Evolutionary conservation across 2,329 filamentous ascomycete species (phyloP), one percentile per base, ranked within the genome.

Genomic region (Didymella segeticola): DNA sequence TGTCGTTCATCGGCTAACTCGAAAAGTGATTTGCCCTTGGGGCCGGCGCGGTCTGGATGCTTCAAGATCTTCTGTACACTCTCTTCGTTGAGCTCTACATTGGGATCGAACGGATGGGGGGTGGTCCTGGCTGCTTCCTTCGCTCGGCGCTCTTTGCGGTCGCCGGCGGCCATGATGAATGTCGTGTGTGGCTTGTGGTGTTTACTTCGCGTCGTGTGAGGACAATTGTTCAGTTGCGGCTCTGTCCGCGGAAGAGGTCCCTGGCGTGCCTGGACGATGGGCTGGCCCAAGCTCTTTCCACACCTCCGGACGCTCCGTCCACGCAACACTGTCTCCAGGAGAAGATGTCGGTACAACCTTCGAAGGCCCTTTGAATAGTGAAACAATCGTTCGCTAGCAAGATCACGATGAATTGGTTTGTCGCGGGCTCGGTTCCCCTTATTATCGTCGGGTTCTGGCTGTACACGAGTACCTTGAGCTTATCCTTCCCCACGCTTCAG

Each of bases 1-100:
- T 79, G 78, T 43, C 83, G 82, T 60, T 90, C 83, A 47, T 88
- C 81, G 54, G 90, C 90, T 25, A 93, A 71, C 51, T 93, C 80
- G 53, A 92, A 80, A n/a, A 95, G 80, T 0, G 90, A 93, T 72
- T 88, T 82, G 36, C 85, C 81, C 64, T 79, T 79, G 7, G 81
- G 87, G 5, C 70, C 70, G 43, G 84, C 85, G 55, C 87, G 84
- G 74, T 91, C 86, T 26, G 89, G 89, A n/a, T 89, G 86, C 45
- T 79, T 76, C 53, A 92, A 80, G 62, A 86, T 85, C 71, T 90
- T 82, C 53, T 82, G 75, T 36, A 80, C 62, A 79, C 76, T 80
- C 63, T 80, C 79, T 42, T 69, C 58, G 56, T 73, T 64, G 43
- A 75, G 64, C 45, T 75, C 62, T 53, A 58, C 66, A 30, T 57